Base-by-base conservation (phyloP, 495 filamentous ascomycete genomes). In the Neurospora sp. region DNA sequence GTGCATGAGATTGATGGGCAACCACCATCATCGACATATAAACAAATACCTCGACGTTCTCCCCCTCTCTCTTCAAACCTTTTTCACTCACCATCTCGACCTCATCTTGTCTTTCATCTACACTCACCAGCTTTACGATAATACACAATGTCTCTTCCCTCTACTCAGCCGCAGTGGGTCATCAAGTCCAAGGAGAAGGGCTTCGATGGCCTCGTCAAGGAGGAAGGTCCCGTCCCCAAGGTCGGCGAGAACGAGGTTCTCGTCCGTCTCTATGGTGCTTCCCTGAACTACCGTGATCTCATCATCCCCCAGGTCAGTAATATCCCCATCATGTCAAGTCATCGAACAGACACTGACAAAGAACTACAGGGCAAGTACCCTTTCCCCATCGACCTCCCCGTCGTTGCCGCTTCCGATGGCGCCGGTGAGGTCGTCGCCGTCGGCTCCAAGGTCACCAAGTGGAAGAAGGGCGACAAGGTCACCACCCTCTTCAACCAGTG, bases 221-320 rank as follows among this genome's bases (percentile, higher is more conserved):
- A 83, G 69, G 86, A 87, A 35, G 83, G 80, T 0, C 79, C 86
- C 0, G 77, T 93, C 44, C 91, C 92, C 12, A 79, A 88, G 72
- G 76, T 90, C 7, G 90, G 90, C 59, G 91, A 92, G 44, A 87
- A 87, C 71, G 91, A 94, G 44, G 90, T 93, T 4, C 84, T 94
- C n/a, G 89, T 97, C 77, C 90, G 90, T 82, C 83, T 95, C 16
- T 85, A 90, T 72, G 92, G 87, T 27, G 91, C 89, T 1, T 94
- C 93, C 3, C 84, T 97, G 72, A 96, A 97, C 81, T 97, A 92
- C 82, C 89, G 93, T 71, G 93, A 96, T 77, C 82, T 95, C 70
- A 87, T 92, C 74, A 94, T 97, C 75, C 88, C 92, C 6, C 86
- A 86, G 84, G 90, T 88, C 81, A 23, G 46, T 73, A 23, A 8